A percentile compares a stretch with the other conserved stretches of the same genome.
Evolutionary conservation across 805 yeast species (phyloP).

Genomic region (Wickerhamiella lipophila): DNA sequence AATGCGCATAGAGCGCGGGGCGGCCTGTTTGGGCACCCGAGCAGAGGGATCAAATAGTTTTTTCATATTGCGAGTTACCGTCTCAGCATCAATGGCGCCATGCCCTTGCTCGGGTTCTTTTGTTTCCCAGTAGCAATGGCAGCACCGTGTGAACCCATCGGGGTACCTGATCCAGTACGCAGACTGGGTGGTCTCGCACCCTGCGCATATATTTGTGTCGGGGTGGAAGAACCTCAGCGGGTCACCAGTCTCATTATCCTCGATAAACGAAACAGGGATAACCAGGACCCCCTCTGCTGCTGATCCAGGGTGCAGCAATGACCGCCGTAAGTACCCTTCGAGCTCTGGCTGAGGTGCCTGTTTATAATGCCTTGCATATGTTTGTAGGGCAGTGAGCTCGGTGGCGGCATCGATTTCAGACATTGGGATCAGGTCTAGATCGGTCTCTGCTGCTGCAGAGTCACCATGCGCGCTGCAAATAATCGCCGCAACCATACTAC

Average conservation of each 20-base stretch:
- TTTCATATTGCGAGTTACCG: background rate
- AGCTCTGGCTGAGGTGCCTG: slow-evolving; percentile 7
- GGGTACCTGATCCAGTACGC: slow-evolving; percentile 14
- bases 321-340: slow-evolving; percentile 2
- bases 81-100: slow-evolving; percentile 8
- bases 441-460: background rate
- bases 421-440: slow-evolving; percentile 19
- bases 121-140: slow-evolving; percentile 16
- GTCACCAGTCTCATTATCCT: background rate
- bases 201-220: background rate
- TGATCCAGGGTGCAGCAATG: background rate
- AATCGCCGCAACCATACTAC: slow-evolving; percentile 23
- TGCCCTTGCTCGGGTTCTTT: slow-evolving; percentile 5
- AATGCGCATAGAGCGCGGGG: slow-evolving; percentile 4
- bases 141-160: slow-evolving; percentile 10
- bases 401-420: slow-evolving; percentile 20
- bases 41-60: background rate
- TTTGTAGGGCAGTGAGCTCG: slow-evolving; percentile 25
- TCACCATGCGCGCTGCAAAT: slow-evolving; percentile 25
- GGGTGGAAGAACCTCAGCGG: background rate
- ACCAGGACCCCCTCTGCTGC: background rate
- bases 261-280: background rate
- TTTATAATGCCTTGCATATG: slow-evolving; percentile 24
- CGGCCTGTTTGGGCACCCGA: background rate
- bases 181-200: slow-evolving; percentile 9